Evolutionary conservation across 1,284 basidiomycete species (phyloP).

Genomic region (Apiotrichum laibachii): DNA sequence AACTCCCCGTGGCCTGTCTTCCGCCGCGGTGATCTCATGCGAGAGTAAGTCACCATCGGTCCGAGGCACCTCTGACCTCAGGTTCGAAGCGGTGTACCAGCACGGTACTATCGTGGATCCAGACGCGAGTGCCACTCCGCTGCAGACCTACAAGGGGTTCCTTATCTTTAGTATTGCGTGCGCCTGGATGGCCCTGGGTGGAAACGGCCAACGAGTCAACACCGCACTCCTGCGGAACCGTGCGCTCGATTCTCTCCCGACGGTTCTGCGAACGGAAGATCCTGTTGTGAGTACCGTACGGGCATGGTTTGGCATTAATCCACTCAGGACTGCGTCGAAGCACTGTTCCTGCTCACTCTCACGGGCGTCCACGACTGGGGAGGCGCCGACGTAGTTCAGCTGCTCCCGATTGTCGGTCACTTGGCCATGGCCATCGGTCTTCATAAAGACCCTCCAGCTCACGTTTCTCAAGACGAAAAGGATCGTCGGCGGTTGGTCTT

Average conservation of each 20-base stretch:
- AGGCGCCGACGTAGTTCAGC: background rate
- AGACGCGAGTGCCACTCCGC: slow-evolving; percentile 2
- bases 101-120: background rate
- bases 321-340: slow-evolving; percentile 1
- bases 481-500: slow-evolving; percentile 10
- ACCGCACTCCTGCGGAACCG: slow-evolving; percentile 10
- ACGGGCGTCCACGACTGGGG: slow-evolving; percentile 14
- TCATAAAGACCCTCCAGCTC: slow-evolving; percentile 3
- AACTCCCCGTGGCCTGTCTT: slow-evolving; percentile 10
- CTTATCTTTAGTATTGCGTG: slow-evolving; percentile 6
- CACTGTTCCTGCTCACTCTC: slow-evolving; percentile 3
- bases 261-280: slow-evolving; percentile 11
- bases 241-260: slow-evolving; percentile 2
- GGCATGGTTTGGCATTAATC: background rate
- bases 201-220: slow-evolving; percentile 8
- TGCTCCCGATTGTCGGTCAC: background rate
- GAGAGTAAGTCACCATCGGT: slow-evolving; percentile 1
- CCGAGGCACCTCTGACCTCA: background rate
- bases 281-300: slow-evolving; percentile 5
- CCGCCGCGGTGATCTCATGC: slow-evolving; percentile 4
- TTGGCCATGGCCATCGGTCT: background rate
- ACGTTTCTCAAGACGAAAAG: slow-evolving; percentile 4
- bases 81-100: slow-evolving; percentile 5
- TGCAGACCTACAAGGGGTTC: slow-evolving; percentile 13
- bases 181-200: slow-evolving; percentile 5